phyloP scores from a whole-genome alignment of 495 filamentous ascomycete genomes.

The Stereocaulon alpinum region DNA sequence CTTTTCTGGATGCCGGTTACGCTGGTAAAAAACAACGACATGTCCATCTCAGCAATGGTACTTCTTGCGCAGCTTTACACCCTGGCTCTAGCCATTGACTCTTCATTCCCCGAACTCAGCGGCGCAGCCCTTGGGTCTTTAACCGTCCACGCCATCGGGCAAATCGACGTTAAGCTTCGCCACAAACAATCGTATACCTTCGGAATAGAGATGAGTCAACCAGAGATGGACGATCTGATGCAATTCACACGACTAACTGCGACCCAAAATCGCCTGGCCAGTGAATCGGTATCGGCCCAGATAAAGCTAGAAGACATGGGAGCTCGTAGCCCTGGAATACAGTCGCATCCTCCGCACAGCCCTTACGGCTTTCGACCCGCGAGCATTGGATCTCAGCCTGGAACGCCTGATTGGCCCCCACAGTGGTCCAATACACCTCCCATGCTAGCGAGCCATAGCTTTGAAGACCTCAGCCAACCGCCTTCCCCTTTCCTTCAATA shows the following conservation, averaged over 20 bases:
- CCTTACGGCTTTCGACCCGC: constrained; percentile 19
- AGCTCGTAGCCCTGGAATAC: constrained; percentile 2
- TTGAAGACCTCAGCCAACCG: constrained; percentile 21
- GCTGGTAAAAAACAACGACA: constrained; percentile 46
- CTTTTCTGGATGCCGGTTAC: constrained; percentile 87
- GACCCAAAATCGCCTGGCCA: constrained; percentile 12
- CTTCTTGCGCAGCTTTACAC: constrained; percentile 89
- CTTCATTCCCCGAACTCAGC: constrained; percentile 81
- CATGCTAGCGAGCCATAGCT: constrained; percentile 17
- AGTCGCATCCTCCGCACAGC: constrained; percentile 16
- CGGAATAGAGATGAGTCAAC: constrained; percentile 13
- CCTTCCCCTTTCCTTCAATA: constrained; percentile 24
- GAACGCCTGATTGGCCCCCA: constrained; percentile 21
- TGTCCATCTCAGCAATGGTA: constrained; percentile 33
- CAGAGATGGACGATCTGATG: constrained; percentile 22
- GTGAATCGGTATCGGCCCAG: constrained; percentile 10
- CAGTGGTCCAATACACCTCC: constrained; percentile 18
- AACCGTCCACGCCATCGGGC: constrained; percentile 62
- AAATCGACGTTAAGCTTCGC: constrained; percentile 55
- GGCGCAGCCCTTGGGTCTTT: constrained; percentile 76
- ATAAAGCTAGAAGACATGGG: constrained; percentile 6
- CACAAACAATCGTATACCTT: constrained; percentile 16
- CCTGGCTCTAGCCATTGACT: constrained; percentile 74
- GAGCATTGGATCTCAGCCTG: constrained; percentile 21
- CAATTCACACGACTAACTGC: constrained; percentile 20